phyloP scores from a whole-genome alignment of 495 filamentous ascomycete species.

The Pyronema domesticum region DNA sequence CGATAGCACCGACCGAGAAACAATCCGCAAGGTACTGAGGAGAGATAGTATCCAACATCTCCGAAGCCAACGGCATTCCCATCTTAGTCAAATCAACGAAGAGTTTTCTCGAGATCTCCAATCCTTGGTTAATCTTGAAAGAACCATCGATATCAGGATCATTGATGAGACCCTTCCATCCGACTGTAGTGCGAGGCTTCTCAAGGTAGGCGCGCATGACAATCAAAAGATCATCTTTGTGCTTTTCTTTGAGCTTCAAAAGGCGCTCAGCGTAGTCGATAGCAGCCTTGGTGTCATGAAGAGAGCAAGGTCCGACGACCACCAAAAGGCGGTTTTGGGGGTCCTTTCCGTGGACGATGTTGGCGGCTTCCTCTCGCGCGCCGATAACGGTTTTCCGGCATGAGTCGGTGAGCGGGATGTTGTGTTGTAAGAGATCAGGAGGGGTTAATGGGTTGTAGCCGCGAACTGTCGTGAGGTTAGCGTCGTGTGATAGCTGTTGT shows the following conservation, averaged over 20 bases:
- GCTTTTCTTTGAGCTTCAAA: conserved; percentile 67
- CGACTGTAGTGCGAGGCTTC: conserved; percentile 95
- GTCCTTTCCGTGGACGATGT: conserved; percentile 65
- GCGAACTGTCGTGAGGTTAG: conserved; percentile 37
- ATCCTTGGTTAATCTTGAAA: conserved; percentile 97
- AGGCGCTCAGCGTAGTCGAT: conserved; percentile 85
- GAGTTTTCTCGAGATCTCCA: conserved; percentile 70
- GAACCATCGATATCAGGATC: conserved; percentile 97
- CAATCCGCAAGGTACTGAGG: conserved; percentile 96
- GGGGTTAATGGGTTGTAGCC: conserved; percentile 89
- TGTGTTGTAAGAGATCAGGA: conserved; percentile 86
- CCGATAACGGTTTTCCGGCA: conserved; percentile 65
- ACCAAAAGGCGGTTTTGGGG: conserved; percentile 63
- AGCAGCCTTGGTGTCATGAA: conserved; percentile 85
- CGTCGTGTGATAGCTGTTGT: not conserved
- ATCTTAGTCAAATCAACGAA: conserved; percentile 86
- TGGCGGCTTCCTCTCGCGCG: conserved; percentile 64
- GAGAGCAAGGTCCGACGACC: conserved; percentile 88
- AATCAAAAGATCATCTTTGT: conserved; percentile 75
- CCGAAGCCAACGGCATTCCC: conserved; percentile 95
- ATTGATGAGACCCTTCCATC: conserved; percentile 99
- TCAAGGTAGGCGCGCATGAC: conserved; percentile 98
- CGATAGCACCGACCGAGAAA: conserved; percentile 79
- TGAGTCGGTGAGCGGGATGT: conserved; percentile 62
- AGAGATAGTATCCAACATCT: conserved; percentile 98